Conservation (phyloP, 305 asterid genomes). For the Withania somnifera region DNA sequence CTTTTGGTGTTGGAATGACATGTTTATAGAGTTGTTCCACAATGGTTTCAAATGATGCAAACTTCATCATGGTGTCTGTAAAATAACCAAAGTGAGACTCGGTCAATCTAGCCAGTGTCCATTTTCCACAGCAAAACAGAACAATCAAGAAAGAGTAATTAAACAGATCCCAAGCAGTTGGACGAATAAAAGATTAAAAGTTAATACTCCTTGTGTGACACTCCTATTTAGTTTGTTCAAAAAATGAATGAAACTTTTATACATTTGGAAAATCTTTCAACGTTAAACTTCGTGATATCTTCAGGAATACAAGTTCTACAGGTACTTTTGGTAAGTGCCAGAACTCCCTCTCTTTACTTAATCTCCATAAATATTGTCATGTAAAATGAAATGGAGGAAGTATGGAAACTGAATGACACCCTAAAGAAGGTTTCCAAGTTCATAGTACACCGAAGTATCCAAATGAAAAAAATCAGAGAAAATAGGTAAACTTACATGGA, state of each 20-base stretch:
- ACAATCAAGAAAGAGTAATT: neutral
- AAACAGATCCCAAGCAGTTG: neutral
- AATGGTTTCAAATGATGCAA: conserved; percentile 71
- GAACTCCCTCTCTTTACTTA: no score
- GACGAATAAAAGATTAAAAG: neutral
- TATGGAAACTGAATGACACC: neutral
- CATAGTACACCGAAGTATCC: neutral
- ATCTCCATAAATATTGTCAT: neutral
- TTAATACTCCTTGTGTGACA: neutral
- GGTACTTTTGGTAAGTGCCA: no score
- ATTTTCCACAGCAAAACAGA: neutral
- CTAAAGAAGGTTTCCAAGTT: neutral
- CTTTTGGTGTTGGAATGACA: conserved; percentile 67
- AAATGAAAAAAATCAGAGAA: neutral
- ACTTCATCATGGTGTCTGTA: conserved; percentile 95
- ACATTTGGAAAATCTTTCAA: neutral
- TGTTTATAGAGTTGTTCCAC: conserved; percentile 65
- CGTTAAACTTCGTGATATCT: neutral
- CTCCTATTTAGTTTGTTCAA: neutral
- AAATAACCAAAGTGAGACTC: neutral
- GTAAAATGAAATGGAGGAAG: neutral
- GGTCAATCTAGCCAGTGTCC: neutral
- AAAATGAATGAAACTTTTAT: neutral
- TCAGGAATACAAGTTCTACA: no score
- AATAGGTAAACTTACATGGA: conserved; percentile 52